These are phyloP conservation scores for Metahyphopichia silvanorum DNA, from an alignment of 805 yeast genomes.

Conservation along the genomic window DNA sequence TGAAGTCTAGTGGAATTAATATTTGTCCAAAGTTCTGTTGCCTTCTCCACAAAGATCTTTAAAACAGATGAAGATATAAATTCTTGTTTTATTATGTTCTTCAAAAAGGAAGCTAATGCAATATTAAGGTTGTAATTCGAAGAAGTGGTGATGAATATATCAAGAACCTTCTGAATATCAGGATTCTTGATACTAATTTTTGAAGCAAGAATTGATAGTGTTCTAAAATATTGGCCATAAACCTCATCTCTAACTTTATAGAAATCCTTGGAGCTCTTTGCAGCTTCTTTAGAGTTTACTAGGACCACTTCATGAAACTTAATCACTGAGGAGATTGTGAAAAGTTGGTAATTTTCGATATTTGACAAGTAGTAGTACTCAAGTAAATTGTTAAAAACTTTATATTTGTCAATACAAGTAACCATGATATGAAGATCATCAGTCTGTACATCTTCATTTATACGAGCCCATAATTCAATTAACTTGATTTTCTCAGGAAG, in stretches of 20 bases:
- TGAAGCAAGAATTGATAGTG: conserved; percentile 2
- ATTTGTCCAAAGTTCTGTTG: conserved; percentile 54
- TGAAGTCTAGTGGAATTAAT: conserved; percentile 58
- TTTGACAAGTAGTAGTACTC: conserved; percentile 5
- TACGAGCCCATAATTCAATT: conserved; percentile 13
- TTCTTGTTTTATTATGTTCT: conserved; percentile 8
- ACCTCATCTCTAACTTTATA: conserved; percentile 44
- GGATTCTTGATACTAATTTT: background rate
- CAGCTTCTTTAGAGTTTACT: conserved; percentile 13
- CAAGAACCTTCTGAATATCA: conserved; percentile 6
- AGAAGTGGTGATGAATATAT: conserved; percentile 13
- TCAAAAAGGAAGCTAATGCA: conserved; percentile 19
- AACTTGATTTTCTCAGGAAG: conserved; percentile 8
- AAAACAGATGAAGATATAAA: conserved; percentile 5
- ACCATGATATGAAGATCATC: conserved; percentile 16
- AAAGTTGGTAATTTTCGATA: conserved; percentile 2
- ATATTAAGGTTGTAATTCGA: conserved; percentile 22
- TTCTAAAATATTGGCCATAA: conserved; percentile 23
- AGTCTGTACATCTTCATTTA: conserved; percentile 15
- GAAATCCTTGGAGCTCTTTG: conserved; percentile 26
- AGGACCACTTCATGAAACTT: conserved; percentile 15
- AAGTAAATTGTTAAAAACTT: conserved; percentile 23
- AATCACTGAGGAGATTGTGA: conserved; percentile 15
- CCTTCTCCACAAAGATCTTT: conserved; percentile 24
- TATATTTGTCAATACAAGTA: conserved; percentile 17